phyloP scores from a whole-genome alignment of 2,329 filamentous ascomycete species.

The Cladorrhinum sp. region DNA sequence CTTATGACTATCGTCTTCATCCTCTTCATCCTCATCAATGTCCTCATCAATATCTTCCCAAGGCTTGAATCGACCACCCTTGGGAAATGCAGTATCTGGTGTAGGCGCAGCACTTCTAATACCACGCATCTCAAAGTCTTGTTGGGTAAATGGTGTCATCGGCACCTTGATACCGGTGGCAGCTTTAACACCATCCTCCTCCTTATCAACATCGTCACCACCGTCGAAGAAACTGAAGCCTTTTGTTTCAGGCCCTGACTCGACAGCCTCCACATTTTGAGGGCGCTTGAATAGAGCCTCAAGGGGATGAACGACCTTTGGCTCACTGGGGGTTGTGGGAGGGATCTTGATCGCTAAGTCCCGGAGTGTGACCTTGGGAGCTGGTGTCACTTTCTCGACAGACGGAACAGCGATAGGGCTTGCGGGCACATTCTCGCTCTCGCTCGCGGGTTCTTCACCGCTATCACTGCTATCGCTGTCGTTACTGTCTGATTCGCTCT shows the following conservation, averaged over 20 bases:
- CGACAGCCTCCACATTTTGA: constrained; percentile 40
- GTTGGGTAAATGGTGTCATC: constrained; percentile 78
- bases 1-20: constrained; percentile 24
- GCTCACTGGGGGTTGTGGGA: constrained; percentile 41
- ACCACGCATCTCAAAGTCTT: constrained; percentile 71
- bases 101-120: constrained; percentile 90
- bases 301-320: constrained; percentile 74
- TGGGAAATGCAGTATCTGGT: constrained; percentile 83
- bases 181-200: constrained; percentile 44
- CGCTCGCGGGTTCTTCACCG: constrained; percentile 18
- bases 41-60: constrained; percentile 49
- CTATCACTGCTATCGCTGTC: constrained; percentile 10
- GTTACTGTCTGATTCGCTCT: background rate
- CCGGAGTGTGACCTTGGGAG: background rate
- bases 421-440: constrained; percentile 26
- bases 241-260: constrained; percentile 46
- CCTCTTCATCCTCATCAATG: constrained; percentile 33
- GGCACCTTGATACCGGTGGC: constrained; percentile 46
- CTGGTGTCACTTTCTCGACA: background rate
- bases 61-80: constrained; percentile 55
- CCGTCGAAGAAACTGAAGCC: constrained; percentile 75
- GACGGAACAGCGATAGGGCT: background rate
- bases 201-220: constrained; percentile 38
- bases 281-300: constrained; percentile 87
- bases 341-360: constrained; percentile 55